Percentiles rank a stretch among this genome's conserved stretches.
phyloP scores from a whole-genome alignment of 768 basidiomycete species.

The Gloeopeniophorella convolvens region DNA sequence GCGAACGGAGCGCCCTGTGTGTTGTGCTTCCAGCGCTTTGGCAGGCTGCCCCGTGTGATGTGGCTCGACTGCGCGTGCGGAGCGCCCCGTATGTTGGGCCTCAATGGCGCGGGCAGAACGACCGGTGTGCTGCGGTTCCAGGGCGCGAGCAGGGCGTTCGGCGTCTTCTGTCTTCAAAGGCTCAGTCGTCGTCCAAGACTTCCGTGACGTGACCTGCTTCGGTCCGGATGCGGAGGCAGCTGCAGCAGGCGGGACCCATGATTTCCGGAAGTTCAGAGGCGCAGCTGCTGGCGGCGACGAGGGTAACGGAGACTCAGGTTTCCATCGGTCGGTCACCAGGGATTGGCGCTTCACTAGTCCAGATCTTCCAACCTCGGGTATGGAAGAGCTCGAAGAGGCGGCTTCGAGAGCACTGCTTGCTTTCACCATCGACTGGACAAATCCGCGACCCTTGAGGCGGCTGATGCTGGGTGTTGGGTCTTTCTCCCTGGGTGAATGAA shows the following conservation, averaged over 20 bases:
- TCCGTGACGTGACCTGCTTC: constrained; percentile 3
- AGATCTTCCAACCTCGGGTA: constrained; percentile 12
- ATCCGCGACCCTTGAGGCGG: constrained; percentile 75
- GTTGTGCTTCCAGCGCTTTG: not conserved
- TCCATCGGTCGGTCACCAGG: constrained; percentile 14
- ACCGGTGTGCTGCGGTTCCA: not conserved
- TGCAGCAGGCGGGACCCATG: constrained; percentile 11
- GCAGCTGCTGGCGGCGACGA: not conserved
- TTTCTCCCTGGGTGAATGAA: constrained; percentile 50
- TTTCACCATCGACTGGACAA: constrained; percentile 79
- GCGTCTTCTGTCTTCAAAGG: constrained; percentile 1
- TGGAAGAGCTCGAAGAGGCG: constrained; percentile 29
- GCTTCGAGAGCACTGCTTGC: constrained; percentile 49
- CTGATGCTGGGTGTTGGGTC: constrained; percentile 80
- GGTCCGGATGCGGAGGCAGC: not conserved
- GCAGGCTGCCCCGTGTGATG: no score
- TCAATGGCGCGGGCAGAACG: constrained; percentile 1
- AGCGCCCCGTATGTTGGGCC: constrained; percentile 4
- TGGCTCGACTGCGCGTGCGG: not conserved
- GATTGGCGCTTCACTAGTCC: constrained; percentile 4
- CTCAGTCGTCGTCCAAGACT: constrained; percentile 11
- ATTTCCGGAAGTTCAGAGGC: constrained; percentile 6
- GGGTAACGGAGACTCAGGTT: constrained; percentile 9
- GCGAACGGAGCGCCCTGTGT: constrained; percentile 8
- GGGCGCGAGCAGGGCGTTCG: not conserved